These are phyloP conservation scores for Cunninghamia lanceolata DNA, from an alignment of 75 land plant genomes.

Conservation along the genomic window DNA sequence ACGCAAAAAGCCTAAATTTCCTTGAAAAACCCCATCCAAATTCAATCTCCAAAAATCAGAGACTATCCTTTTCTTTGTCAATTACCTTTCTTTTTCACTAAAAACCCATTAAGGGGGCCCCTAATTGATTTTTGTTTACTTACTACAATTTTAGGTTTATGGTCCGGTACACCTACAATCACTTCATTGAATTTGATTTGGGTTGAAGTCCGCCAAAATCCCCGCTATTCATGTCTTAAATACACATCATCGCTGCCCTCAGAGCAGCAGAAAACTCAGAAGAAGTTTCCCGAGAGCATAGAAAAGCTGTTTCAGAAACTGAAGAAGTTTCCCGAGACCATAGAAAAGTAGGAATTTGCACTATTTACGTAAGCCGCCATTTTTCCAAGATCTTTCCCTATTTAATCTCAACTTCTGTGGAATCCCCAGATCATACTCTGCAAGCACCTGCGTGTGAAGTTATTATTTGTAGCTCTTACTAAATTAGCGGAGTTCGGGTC, in stretches of 20 bases:
- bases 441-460: background rate
- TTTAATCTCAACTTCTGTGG: background rate
- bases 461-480: background rate
- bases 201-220: background rate
- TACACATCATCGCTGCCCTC: background rate
- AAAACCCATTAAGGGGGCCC: too few relatives aligned
- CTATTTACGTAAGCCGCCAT: background rate
- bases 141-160: too few relatives aligned
- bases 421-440: background rate
- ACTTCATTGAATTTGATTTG: background rate
- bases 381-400: background rate
- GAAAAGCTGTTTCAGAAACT: background rate
- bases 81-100: too few relatives aligned
- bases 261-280: background rate
- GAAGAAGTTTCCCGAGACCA: background rate
- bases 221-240: background rate
- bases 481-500: background rate
- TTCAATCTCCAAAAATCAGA: too few relatives aligned
- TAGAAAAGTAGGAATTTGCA: background rate
- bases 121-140: too few relatives aligned
- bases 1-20: too few relatives aligned
- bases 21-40: too few relatives aligned
- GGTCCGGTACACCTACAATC: background rate
- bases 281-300: background rate
- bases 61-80: too few relatives aligned